Evolutionary conservation across 495 filamentous ascomycete genomes (phyloP), one percentile per base, ranked within the genome.

Genomic region (Lasiosphaeria ovina): DNA sequence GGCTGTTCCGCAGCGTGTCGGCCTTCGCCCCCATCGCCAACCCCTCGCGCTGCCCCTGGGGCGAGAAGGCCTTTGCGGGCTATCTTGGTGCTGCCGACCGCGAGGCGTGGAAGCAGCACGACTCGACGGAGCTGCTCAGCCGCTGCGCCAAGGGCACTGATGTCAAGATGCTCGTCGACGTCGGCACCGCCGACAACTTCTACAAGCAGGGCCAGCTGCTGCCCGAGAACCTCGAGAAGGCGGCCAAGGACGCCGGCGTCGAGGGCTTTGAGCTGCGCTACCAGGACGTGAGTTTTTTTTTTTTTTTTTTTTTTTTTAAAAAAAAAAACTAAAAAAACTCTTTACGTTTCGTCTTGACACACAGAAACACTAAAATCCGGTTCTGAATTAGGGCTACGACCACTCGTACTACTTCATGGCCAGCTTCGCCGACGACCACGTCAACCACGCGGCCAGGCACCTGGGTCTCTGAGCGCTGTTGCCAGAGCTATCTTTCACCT

Each of bases 391-490:
- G 69, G 92, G 85, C 54, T 98, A 98, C 71, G 95, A 98, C 74
- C 94, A 98, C 73, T 95, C 91, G 56, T 98, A 98, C 72, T 97
- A 83, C 74, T 96, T 94, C 67, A 93, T 98, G 78, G 85, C 93
- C 35, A 84, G 80, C 10, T 98, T 98, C 75, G 81, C 89, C 52
- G 87, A 88, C 65, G 93, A 98, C 63, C 94, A 98, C 79, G 81
- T 98, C 54, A 85, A 88, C 56, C 91, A 94, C 73, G 91, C 92
- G 57, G 93, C 94, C 44, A 94, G 91, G 81, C 85, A 92, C 76
- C 74, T 96, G 47, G 71, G 70, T 5, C 31, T 69, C 34, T 55
- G 64, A 53, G 54, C 50, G 48, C 53, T 16, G 51, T 9, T 6
- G 32, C 17, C 3, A 33, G 24, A 24, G 24, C 24, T 24, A 24